Base-by-base conservation (phyloP, 2,329 filamentous ascomycete genomes). In the Didymellaceae sp. region DNA sequence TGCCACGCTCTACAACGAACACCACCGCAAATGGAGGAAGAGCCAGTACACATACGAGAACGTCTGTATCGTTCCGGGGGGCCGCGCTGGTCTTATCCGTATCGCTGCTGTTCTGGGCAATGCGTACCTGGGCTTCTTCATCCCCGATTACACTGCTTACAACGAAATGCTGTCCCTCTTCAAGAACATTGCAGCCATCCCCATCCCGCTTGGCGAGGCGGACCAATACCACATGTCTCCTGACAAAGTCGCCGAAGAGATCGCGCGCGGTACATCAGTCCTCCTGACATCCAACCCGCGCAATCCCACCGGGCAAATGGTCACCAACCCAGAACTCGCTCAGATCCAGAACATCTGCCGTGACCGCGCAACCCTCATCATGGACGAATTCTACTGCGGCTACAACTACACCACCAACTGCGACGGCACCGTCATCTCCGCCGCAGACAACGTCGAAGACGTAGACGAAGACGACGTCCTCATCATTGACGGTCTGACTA, bases 1-100 rank as follows among this genome's bases (percentile, higher is more conserved):
- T 34, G 93, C 93, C 50, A 86, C 86, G 52, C 82, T 97, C 55
- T 97, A 97, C 82, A 97, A 97, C 68, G 88, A 88, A 73, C 89
- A 93, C 74, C 93, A 97, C 68, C 86, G 93, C 58, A 78, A 93
- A 77, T 91, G 89, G 68, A 95, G 94, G 78, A 82, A 86, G 9
- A 93, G 88, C 74, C 82, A 95, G 76, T 97, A 97, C 74, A 95
- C 90, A 5, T 97, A 90, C 89, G 93, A 97, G 80, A 97, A 97
- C 73, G 93, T 97, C 14, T 92, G 90, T 72, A 96, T 97, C 71
- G 93, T 97, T 3, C 93, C 93, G 35, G 92, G 92, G 73, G 93
- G 93, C 30, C 86, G 93, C 65, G 93, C 93, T 25, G 93, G 93
- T 39, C 79, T 97, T 75, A 97, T 97, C 72, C 86, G 93, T 63